Percentiles rank a stretch among this genome's conserved stretches.
phyloP scores from a whole-genome alignment of 306 rosid species.

The Delonix regia region DNA sequence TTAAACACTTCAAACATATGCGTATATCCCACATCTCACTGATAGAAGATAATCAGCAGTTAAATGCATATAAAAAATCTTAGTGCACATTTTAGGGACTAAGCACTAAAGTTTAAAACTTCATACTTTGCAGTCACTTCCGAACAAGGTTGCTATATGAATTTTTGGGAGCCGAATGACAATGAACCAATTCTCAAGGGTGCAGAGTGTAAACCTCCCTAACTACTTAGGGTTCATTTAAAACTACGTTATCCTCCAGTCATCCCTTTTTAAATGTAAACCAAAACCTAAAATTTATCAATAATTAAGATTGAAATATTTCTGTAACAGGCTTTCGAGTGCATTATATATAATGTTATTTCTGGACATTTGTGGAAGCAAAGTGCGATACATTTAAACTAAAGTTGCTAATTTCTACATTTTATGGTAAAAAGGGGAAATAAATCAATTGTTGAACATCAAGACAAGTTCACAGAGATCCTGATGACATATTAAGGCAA shows the following conservation, averaged over 20 bases:
- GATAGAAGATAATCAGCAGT: neutral
- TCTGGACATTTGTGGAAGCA: neutral
- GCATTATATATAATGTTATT: neutral
- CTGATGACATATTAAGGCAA: neutral
- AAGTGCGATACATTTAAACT: neutral
- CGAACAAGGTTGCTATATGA: neutral
- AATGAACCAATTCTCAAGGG: slow-evolving; percentile 8
- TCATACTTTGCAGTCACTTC: slow-evolving; percentile 1
- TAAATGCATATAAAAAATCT: neutral
- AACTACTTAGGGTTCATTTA: neutral
- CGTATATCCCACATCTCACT: neutral
- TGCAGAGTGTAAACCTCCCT: neutral
- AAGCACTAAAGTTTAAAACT: neutral
- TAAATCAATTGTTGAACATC: neutral
- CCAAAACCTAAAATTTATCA: neutral
- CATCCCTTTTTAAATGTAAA: neutral
- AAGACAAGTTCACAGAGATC: neutral
- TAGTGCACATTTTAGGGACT: neutral
- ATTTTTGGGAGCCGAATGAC: neutral
- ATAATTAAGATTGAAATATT: neutral
- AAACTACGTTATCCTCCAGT: neutral
- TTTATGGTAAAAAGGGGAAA: neutral
- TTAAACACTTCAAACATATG: neutral
- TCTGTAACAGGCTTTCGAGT: neutral
- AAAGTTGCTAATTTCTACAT: neutral